phyloP scores from a whole-genome alignment of 1,139 yeast species.

The Sugiyamaella japonica region DNA sequence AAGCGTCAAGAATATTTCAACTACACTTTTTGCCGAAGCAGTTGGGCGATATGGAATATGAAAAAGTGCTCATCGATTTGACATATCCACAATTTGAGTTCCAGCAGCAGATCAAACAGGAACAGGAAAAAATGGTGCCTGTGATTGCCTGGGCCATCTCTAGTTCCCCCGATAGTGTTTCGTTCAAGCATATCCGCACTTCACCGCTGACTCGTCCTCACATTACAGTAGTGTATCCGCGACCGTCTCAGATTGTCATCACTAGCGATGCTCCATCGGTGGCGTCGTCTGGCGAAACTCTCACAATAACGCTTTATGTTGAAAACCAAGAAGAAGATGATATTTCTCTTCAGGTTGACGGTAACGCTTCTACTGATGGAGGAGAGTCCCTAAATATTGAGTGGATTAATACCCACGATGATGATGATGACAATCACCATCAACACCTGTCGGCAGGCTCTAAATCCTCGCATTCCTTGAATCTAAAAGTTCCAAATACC shows the following conservation, averaged over 20 bases:
- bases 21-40: slow-evolving; percentile 30
- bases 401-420: background rate
- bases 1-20: slow-evolving; percentile 32
- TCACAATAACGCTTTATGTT: slow-evolving; percentile 27
- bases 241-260: slow-evolving; percentile 34
- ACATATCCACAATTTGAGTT: slow-evolving; percentile 16
- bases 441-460: slow-evolving; percentile 8
- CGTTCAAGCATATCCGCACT: slow-evolving; percentile 13
- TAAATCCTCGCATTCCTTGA: slow-evolving; percentile 20
- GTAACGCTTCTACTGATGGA: slow-evolving; percentile 26
- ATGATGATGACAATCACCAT: background rate
- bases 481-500: slow-evolving; percentile 28
- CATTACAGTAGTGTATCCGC: slow-evolving; percentile 30
- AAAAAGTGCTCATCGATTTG: slow-evolving; percentile 10
- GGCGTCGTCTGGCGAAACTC: slow-evolving; percentile 37
- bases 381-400: slow-evolving; percentile 20
- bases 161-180: background rate
- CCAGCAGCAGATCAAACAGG: slow-evolving; percentile 14
- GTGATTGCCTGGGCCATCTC: slow-evolving; percentile 15
- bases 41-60: slow-evolving; percentile 28
- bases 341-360: slow-evolving; percentile 30
- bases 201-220: slow-evolving; percentile 4
- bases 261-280: slow-evolving; percentile 25
- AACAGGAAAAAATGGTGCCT: background rate
- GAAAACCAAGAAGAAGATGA: slow-evolving; percentile 35